These are phyloP conservation scores for Umbilicaria muhlenbergii DNA, from an alignment of 495 filamentous ascomycete species.

Conservation along the genomic window DNA sequence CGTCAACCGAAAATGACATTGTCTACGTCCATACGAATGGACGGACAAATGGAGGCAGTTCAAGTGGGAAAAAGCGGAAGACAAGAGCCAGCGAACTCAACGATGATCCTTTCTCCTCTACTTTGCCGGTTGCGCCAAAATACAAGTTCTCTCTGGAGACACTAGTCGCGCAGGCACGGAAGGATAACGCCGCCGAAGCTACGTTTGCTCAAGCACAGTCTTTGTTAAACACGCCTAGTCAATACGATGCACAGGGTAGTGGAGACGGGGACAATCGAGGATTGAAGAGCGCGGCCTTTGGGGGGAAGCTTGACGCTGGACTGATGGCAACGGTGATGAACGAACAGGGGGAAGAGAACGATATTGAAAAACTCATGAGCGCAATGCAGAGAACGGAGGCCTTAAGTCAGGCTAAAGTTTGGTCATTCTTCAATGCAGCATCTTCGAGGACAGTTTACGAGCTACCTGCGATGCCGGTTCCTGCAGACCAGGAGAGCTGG, in stretches of 20 bases:
- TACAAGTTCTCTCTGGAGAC: slow-evolving; percentile 54
- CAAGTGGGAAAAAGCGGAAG: not conserved
- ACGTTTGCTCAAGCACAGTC: slow-evolving; percentile 37
- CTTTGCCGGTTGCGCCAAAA: slow-evolving; percentile 32
- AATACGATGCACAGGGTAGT: slow-evolving; percentile 12
- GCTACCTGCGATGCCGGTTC: too few species aligned
- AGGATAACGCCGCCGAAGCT: slow-evolving; percentile 40
- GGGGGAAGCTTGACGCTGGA: slow-evolving; percentile 25
- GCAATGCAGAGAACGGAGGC: slow-evolving; percentile 67
- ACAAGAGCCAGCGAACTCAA: not conserved
- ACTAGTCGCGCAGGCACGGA: slow-evolving; percentile 41
- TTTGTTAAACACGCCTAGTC: slow-evolving; percentile 19
- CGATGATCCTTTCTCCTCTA: slow-evolving; percentile 16
- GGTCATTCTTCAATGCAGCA: slow-evolving; percentile 46
- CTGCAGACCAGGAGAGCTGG: not conserved
- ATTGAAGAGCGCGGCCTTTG: slow-evolving; percentile 5
- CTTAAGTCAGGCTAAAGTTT: slow-evolving; percentile 39
- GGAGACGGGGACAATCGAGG: slow-evolving; percentile 7
- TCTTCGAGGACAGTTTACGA: too few species aligned
- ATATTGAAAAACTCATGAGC: slow-evolving; percentile 40
- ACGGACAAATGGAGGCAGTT: not conserved
- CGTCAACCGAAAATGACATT: slow-evolving; percentile 1
- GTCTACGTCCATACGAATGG: not conserved
- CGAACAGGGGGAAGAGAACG: slow-evolving; percentile 37
- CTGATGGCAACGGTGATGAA: slow-evolving; percentile 27